Conservation (phyloP, 331 rosid genomes). For the Acacia pycnantha region DNA sequence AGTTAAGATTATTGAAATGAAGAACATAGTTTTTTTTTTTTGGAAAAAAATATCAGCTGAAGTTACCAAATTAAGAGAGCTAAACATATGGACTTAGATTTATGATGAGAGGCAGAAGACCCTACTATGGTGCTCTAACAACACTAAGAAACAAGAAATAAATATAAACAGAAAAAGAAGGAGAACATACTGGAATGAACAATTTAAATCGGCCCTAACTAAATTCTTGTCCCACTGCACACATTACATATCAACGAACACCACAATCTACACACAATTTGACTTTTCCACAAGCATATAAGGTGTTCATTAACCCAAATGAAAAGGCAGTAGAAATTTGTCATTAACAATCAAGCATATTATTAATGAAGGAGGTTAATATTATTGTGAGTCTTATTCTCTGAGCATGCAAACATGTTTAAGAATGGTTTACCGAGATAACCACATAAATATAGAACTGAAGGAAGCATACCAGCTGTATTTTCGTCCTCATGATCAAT, state of each 20-base stretch:
- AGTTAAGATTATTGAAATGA: neutral
- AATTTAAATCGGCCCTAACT: neutral
- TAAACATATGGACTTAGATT: neutral
- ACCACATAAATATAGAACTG: neutral
- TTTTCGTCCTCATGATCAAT: slow-evolving; percentile 86
- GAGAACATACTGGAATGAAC: neutral
- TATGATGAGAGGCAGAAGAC: neutral
- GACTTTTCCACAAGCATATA: neutral
- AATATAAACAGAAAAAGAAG: neutral
- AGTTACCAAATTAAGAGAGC: neutral
- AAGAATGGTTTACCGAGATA: neutral
- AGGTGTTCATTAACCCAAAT: neutral
- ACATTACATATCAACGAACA: neutral
- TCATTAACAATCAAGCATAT: neutral
- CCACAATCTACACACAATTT: neutral
- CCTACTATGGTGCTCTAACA: neutral
- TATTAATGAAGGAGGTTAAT: neutral
- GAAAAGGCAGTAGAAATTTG: neutral
- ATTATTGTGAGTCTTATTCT: neutral
- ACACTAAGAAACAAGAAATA: neutral
- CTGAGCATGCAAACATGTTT: neutral
- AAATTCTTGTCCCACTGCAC: neutral
- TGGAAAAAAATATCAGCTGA: neutral
- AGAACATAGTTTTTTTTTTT: neutral
- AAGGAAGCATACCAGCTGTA: slow-evolving; percentile 57